phyloP scores from a whole-genome alignment of 805 yeast genomes.

The Spathaspora hagerdaliae region DNA sequence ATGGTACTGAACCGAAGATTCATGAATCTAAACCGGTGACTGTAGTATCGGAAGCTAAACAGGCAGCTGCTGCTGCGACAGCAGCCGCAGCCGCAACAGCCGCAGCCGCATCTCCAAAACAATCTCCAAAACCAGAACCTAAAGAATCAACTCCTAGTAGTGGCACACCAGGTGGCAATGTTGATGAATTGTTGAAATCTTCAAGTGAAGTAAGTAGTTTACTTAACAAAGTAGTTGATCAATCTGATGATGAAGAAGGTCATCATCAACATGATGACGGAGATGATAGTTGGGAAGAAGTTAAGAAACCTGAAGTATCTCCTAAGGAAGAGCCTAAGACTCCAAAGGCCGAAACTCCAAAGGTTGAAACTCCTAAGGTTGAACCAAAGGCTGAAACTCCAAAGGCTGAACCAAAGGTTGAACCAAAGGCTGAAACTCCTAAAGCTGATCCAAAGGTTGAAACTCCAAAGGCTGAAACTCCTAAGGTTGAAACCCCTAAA shows the following conservation, averaged over 20 bases:
- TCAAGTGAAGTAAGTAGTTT: constrained; percentile 32
- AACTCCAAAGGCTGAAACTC: background rate
- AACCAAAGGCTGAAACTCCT: constrained; percentile 11
- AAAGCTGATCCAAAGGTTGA: constrained; percentile 10
- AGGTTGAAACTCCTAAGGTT: constrained; percentile 8
- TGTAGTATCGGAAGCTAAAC: constrained; percentile 21
- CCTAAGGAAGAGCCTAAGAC: constrained; percentile 9
- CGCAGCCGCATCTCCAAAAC: constrained; percentile 5
- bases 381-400: constrained; percentile 1
- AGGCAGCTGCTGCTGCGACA: constrained; percentile 14
- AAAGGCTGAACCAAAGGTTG: constrained; percentile 8
- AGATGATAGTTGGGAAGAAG: constrained; percentile 42
- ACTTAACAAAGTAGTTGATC: constrained; percentile 34
- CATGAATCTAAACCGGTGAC: constrained; percentile 36
- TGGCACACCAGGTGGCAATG: constrained; percentile 16
- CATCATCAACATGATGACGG: constrained; percentile 16
- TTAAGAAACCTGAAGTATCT: constrained; percentile 15
- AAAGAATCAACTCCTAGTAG: constrained; percentile 9
- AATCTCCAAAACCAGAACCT: constrained; percentile 6
- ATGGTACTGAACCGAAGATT: constrained; percentile 60
- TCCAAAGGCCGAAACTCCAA: constrained; percentile 13
- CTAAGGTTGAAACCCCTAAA: constrained; percentile 13
- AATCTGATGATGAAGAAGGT: constrained; percentile 36
- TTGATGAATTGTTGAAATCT: constrained; percentile 36
- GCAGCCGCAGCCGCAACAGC: constrained; percentile 8